Evolutionary conservation across 73 alveolate genomes (phyloP).

Genomic region (Tetrahymena malaccensis): DNA sequence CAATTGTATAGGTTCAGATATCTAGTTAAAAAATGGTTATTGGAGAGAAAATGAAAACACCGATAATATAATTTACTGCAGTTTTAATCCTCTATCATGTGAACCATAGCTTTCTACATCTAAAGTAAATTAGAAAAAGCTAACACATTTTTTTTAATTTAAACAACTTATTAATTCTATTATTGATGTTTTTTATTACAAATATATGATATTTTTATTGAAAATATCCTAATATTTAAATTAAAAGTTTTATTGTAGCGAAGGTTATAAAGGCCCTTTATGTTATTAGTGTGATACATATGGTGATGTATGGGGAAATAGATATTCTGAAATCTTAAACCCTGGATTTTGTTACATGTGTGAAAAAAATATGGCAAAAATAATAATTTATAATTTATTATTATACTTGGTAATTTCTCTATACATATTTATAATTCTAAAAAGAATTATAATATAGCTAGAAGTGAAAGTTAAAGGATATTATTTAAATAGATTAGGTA

Average conservation of each 20-base stretch:
- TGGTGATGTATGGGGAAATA: not conserved
- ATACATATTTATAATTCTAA: no score
- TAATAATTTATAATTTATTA: not conserved
- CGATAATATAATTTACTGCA: not conserved
- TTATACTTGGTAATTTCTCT: no score
- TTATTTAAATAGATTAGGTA: no score
- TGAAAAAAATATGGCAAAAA: no score
- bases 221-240: no score
- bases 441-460: no score
- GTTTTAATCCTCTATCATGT: not conserved
- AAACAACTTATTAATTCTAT: no score
- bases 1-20: not conserved
- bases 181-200: no score
- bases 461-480: no score
- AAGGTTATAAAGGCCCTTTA: not conserved
- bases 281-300: not conserved
- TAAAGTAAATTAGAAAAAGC: not conserved
- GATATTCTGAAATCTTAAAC: not conserved
- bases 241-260: not conserved
- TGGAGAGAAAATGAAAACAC: not conserved
- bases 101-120: not conserved
- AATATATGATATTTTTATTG: no score
- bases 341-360: not conserved
- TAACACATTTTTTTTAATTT: no score
- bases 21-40: not conserved